A percentile compares a stretch with the other conserved stretches of the same genome.
These are phyloP conservation scores for Anethum foeniculum DNA, from an alignment of 140 eudicot species.

Conservation along the genomic window DNA sequence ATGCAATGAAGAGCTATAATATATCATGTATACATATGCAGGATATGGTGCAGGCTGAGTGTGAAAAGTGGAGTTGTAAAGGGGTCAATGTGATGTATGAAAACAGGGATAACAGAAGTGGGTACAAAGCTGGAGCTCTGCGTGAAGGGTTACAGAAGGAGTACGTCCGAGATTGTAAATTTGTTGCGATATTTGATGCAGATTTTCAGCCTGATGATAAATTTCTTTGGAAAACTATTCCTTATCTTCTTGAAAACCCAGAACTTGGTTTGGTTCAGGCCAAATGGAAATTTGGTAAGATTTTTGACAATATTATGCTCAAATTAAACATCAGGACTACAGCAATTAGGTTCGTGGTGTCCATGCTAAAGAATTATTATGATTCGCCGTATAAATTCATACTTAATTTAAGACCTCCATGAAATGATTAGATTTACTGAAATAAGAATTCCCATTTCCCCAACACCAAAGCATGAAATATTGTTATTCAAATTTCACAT, in stretches of 20 bases:
- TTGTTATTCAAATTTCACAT: neutral
- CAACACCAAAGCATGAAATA: neutral
- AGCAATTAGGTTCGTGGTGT: neutral
- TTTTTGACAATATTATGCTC: conserved; percentile 3
- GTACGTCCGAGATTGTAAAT: conserved; percentile 68
- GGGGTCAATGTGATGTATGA: conserved; percentile 76
- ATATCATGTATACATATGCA: conserved; percentile 17
- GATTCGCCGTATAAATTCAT: neutral
- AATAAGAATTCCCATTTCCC: neutral
- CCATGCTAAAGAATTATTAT: neutral
- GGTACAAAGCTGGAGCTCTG: conserved; percentile 90
- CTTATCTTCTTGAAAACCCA: conserved; percentile 65
- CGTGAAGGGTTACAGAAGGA: conserved; percentile 63
- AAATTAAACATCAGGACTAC: neutral
- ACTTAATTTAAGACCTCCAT: neutral
- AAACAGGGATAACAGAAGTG: conserved; percentile 74
- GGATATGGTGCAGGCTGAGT: conserved; percentile 63
- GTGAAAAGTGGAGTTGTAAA: conserved; percentile 54
- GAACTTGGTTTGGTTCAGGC: conserved; percentile 84
- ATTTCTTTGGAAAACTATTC: conserved; percentile 64
- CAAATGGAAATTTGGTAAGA: conserved; percentile 81
- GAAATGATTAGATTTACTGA: neutral
- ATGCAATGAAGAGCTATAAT: neutral
- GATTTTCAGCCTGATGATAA: conserved; percentile 85
- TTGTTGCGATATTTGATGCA: conserved; percentile 77